These are phyloP conservation scores for Venturia effusa DNA, from an alignment of 2,329 filamentous ascomycete species.

Conservation along the genomic window DNA sequence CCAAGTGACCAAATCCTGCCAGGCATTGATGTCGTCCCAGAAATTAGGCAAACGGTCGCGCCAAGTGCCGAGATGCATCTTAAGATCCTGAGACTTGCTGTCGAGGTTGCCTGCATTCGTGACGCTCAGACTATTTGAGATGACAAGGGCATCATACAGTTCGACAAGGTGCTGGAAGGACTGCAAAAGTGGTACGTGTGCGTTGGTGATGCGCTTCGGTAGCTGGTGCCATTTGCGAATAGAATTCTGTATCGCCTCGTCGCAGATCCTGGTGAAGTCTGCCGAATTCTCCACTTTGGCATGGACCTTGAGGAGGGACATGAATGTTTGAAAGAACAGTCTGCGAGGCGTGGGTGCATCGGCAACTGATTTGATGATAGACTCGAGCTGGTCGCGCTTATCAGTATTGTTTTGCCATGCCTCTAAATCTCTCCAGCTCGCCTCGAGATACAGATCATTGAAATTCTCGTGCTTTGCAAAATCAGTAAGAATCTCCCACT, in stretches of 20 bases:
- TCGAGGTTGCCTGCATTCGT: slow-evolving; percentile 83
- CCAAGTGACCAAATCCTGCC: slow-evolving; percentile 99
- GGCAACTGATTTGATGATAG: slow-evolving; percentile 91
- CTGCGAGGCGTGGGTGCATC: slow-evolving; percentile 90
- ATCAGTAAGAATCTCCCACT: slow-evolving; percentile 96
- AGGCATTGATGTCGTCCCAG: slow-evolving; percentile 98
- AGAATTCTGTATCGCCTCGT: slow-evolving; percentile 93
- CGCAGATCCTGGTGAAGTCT: slow-evolving; percentile 83
- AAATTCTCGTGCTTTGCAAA: slow-evolving; percentile 99
- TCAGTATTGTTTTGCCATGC: slow-evolving; percentile 75
- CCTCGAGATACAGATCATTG: slow-evolving; percentile 89
- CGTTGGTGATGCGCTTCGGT: slow-evolving; percentile 85
- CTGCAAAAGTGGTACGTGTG: slow-evolving; percentile 87
- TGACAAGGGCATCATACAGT: slow-evolving; percentile 92
- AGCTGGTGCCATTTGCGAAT: slow-evolving; percentile 99
- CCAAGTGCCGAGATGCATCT: slow-evolving; percentile 88
- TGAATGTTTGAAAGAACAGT: slow-evolving; percentile 97
- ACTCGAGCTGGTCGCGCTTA: slow-evolving; percentile 80
- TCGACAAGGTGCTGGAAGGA: slow-evolving; percentile 98
- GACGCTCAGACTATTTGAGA: slow-evolving; percentile 78
- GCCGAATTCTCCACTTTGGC: slow-evolving; percentile 68
- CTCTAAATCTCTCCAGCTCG: slow-evolving; percentile 90
- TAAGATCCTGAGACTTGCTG: slow-evolving; percentile 88
- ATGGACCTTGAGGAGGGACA: slow-evolving; percentile 89
- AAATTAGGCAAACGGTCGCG: slow-evolving; percentile 90